Evolutionary conservation across 2,329 filamentous ascomycete species (phyloP).

Genomic region (Penicillium thymicola): DNA sequence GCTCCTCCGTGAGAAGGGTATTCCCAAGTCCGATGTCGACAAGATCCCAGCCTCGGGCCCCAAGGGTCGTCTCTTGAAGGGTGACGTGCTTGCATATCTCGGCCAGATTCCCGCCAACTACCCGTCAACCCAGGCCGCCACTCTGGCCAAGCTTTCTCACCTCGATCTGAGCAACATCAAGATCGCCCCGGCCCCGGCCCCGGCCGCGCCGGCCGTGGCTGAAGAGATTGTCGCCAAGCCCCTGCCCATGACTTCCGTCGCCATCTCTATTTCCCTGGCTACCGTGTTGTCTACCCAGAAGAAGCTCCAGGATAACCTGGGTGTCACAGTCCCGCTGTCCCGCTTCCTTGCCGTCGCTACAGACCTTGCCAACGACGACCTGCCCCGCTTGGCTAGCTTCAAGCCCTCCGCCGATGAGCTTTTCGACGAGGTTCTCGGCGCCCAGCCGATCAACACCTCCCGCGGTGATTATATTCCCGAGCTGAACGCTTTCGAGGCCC

Average conservation of each 20-base stretch:
- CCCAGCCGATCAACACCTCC: slow-evolving; percentile 40
- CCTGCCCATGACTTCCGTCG: slow-evolving; percentile 47
- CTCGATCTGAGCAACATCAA: slow-evolving; percentile 97
- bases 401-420: slow-evolving; percentile 74
- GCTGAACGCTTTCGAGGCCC: slow-evolving; percentile 54
- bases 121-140: slow-evolving; percentile 66
- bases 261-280: slow-evolving; percentile 72
- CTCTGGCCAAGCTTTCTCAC: slow-evolving; percentile 72
- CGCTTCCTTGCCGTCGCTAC: slow-evolving; percentile 83
- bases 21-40: slow-evolving; percentile 70
- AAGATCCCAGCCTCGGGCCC: slow-evolving; percentile 87
- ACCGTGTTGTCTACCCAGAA: slow-evolving; percentile 78
- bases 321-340: slow-evolving; percentile 76
- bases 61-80: slow-evolving; percentile 84
- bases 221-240: slow-evolving; percentile 27
- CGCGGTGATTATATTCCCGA: slow-evolving; percentile 69
- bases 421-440: slow-evolving; percentile 82
- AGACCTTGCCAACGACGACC: slow-evolving; percentile 80
- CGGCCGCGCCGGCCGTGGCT: slow-evolving; percentile 38
- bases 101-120: slow-evolving; percentile 72
- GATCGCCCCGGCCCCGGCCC: slow-evolving; percentile 53
- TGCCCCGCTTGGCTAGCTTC: slow-evolving; percentile 64
- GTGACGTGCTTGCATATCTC: slow-evolving; percentile 87
- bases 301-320: slow-evolving; percentile 72
- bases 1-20: slow-evolving; percentile 73